Percentiles rank a stretch among this genome's conserved stretches.
These are phyloP conservation scores for Phalaenopsis aphrodite DNA, from an alignment of 106 monocot genomes.

Conservation along the genomic window DNA sequence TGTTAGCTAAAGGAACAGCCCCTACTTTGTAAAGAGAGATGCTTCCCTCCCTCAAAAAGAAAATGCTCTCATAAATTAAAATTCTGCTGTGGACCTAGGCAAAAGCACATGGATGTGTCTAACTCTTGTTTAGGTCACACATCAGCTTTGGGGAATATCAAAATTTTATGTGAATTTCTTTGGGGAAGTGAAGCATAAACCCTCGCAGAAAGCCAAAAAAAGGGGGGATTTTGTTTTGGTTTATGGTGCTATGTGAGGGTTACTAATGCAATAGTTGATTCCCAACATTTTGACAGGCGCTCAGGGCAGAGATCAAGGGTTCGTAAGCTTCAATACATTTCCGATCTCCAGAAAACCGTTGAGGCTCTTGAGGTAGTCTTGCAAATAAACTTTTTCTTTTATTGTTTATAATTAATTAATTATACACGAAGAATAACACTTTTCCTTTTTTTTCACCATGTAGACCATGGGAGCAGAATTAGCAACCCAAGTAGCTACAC, in stretches of 20 bases:
- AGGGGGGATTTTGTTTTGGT: too few relatives aligned
- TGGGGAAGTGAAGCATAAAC: too few relatives aligned
- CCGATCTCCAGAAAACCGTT: slow-evolving; percentile 89
- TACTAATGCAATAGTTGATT: neutral
- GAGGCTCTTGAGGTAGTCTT: slow-evolving; percentile 55
- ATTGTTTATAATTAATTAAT: neutral
- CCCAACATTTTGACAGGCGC: slow-evolving; percentile 33
- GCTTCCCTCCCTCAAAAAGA: too few relatives aligned
- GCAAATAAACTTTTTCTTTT: neutral
- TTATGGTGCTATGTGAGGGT: neutral
- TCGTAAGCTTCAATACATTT: slow-evolving; percentile 94
- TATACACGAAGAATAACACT: neutral
- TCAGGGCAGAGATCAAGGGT: slow-evolving; percentile 91
- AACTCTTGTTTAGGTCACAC: too few relatives aligned
- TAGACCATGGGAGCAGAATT: slow-evolving; percentile 75
- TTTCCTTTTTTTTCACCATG: slow-evolving; percentile 1
- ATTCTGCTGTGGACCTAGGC: too few relatives aligned
- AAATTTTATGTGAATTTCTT: too few relatives aligned
- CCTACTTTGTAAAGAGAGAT: too few relatives aligned
- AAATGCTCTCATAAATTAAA: too few relatives aligned
- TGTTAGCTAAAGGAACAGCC: too few relatives aligned
- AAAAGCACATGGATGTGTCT: too few relatives aligned
- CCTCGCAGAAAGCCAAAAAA: too few relatives aligned
- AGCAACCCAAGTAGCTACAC: slow-evolving; percentile 51
- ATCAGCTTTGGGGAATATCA: too few relatives aligned